Base-by-base conservation (phyloP, 1,284 basidiomycete species). In the Meripilus lineatus region DNA sequence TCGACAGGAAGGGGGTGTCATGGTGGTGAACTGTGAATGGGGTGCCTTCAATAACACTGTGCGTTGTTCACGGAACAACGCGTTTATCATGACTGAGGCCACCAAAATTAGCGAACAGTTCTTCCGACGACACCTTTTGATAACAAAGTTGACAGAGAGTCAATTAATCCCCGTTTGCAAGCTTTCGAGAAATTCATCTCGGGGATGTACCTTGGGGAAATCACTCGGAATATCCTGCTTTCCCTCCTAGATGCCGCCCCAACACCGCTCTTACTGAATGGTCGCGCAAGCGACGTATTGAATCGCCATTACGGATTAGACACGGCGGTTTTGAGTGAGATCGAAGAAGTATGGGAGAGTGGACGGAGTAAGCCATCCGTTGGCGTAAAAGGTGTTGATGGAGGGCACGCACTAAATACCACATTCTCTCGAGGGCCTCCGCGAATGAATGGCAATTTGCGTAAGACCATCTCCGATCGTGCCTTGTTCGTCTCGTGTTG, bases 1-100 rank as follows among this genome's bases (percentile, higher is more conserved):
- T 4, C 75, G 72, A 37, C 67, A 73, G 20, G 68, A 72, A 45
- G 87, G 84, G 15, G 81, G 84, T 22, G 69, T 77, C 54, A 99
- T 99, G 95, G 79, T 98, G 47, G 80, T 99, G 49, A 99, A 99
- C 69, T 92, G 91, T 2, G 96, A 99, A 70, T 98, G 96, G 93
- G 94, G 93, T 52, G 93, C 81, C 28, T 94, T 96, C 66, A 89
- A 96, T 66, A 94, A 95, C 64, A 73, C 80, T 35, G 91, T 90
- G 59, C 52, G 80, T 63, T 11, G 14, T 44, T 32, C 35, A 13
- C 3, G 44, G 10, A 10, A n/a, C 18, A 13, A 11, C 13, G 10
- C 13, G 10, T 8, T 36, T 10, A 8, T 13, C 34, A 36, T 36
- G 18, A 8, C 18, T 20, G 34, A 11, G 11, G 10, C 18, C 18